A percentile compares a stretch with the other conserved stretches of the same genome.
phyloP scores from a whole-genome alignment of 305 asterid genomes.

The Fraxinus dipetala region DNA sequence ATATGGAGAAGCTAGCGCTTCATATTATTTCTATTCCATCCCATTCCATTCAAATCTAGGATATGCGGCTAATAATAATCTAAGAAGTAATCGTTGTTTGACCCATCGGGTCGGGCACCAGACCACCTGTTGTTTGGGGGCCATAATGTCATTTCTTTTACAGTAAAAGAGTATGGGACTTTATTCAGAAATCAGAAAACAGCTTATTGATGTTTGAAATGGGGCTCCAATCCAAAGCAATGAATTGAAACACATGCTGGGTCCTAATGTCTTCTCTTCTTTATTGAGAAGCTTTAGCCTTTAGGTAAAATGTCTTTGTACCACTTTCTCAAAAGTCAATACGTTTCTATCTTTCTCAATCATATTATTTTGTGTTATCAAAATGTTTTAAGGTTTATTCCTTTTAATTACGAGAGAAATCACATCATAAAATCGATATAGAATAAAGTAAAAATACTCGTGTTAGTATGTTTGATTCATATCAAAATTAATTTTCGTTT shows the following conservation, averaged over 20 bases:
- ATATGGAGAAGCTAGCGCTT: background rate
- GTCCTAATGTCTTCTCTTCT: background rate
- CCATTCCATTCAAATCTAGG: no score
- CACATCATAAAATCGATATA: background rate
- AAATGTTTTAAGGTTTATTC: background rate
- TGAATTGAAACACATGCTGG: background rate
- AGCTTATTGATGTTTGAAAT: background rate
- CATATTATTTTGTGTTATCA: background rate
- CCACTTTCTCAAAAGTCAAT: background rate
- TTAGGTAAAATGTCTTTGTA: background rate
- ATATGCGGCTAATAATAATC: no score
- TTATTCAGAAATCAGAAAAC: background rate
- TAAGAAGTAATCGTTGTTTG: no score
- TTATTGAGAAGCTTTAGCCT: background rate
- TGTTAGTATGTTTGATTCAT: background rate
- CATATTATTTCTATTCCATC: no score
- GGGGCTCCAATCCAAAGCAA: background rate
- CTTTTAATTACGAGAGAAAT: background rate
- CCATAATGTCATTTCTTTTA: background rate
- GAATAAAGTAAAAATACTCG: background rate
- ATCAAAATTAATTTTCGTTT: no score
- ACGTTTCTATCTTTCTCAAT: background rate
- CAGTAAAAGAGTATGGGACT: background rate
- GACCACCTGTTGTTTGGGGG: background rate
- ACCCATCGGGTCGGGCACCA: background rate